These are phyloP conservation scores for Cyberlindnera mrakii DNA, from an alignment of 805 yeast genomes.

Conservation along the genomic window DNA sequence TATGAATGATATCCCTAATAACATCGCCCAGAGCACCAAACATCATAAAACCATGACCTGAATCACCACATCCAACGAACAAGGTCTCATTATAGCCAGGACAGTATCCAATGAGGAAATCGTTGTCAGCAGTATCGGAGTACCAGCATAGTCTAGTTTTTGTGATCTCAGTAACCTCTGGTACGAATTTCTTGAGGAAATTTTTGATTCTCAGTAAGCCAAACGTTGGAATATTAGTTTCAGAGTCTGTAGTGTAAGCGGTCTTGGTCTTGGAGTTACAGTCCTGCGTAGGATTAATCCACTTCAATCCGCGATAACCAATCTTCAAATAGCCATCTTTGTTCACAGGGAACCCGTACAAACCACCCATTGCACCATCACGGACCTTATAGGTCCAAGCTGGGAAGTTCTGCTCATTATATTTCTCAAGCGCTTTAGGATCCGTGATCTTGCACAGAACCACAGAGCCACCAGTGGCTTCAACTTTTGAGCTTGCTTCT, in stretches of 20 bases:
- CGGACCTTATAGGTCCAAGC: conserved; percentile 27
- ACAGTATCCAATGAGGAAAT: conserved; percentile 29
- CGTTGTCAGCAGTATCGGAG: conserved; percentile 29
- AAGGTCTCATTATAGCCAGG: conserved; percentile 26
- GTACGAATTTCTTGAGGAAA: conserved; percentile 21
- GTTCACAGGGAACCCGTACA: conserved; percentile 27
- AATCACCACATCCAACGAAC: conserved; percentile 32
- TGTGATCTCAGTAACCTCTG: conserved; percentile 21
- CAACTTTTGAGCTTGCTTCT: conserved; percentile 22
- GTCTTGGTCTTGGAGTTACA: conserved; percentile 24
- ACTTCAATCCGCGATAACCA: conserved; percentile 27
- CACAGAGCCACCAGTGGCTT: conserved; percentile 29
- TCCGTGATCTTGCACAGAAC: conserved; percentile 20
- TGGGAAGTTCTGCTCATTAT: conserved; percentile 19
- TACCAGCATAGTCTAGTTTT: conserved; percentile 30
- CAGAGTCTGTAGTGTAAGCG: conserved; percentile 20
- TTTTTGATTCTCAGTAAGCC: conserved; percentile 23
- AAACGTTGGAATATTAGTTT: conserved; percentile 24
- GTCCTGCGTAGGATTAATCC: conserved; percentile 21
- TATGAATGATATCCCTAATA: conserved; percentile 16
- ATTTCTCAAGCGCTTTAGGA: conserved; percentile 16
- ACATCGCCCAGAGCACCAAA: conserved; percentile 29
- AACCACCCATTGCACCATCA: conserved; percentile 26
- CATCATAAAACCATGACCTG: conserved; percentile 35
- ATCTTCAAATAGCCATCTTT: conserved; percentile 24